Base-by-base conservation (phyloP, 148 eudicot species). In the Rhododendron ferrugineum region DNA sequence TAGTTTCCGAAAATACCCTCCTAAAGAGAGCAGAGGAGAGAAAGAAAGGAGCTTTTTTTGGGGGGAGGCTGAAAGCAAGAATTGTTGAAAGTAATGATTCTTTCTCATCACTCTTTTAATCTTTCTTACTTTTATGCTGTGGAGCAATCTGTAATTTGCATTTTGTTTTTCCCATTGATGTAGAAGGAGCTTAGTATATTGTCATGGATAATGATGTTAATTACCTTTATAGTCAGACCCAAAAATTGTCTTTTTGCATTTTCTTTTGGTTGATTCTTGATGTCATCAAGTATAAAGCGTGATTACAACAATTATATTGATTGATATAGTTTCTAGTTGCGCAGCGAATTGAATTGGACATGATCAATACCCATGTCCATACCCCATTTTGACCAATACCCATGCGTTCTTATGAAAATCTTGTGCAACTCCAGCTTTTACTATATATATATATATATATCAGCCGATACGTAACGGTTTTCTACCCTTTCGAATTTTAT, bases 1-100 rank as follows among this genome's bases (percentile, higher is more conserved):
- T 16, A 32, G 22, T 85, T 79, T 54, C 49, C 75, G 77, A 30
- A 79, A 70, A 66, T 82, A 8, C 76, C 84, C 84, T 66, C 13
- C 30, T 18, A 0, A 20, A 3, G 9, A 4, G 11, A 23, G 15
- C 60, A 54, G 60, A 54, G 60, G 23, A 54, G 60, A 54, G 22
- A 54, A 52, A 40, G 42, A 54, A 52, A 56, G 54, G 14, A 44
- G 28, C 42, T 18, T 15, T 32, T 30, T 30, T 50, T 32, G 1
- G 11, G 18, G 18, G n/a, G 54, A 16, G 3, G 44, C 64, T 79
- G n/a, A 18, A 54, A 52, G 42, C 66, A 52, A 79, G 70, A 81
- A 34, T 42, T 37, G 14, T 26, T 0, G 2, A 11, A 82, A n/a
- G 11, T n/a, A 40, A 40, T 58, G 15, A 82, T 14, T 62, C 74